Conservation (phyloP, 176 grass and related monocot genomes). For the Oryza brachyantha region DNA sequence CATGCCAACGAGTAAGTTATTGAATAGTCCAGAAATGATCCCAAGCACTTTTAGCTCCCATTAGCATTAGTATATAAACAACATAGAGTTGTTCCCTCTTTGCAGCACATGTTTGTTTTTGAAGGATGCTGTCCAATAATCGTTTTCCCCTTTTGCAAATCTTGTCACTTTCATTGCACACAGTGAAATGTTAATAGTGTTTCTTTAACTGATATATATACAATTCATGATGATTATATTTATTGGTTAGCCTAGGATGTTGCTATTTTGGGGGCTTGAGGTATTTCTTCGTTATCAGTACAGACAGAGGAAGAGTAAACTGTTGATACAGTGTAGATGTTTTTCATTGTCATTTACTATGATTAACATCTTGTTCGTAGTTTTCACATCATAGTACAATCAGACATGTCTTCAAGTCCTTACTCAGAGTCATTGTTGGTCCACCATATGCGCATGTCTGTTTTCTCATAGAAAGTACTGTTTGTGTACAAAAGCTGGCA, state of each 20-base stretch:
- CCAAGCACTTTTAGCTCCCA: not conserved
- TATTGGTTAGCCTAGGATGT: constrained; percentile 19
- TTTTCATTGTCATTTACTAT: constrained; percentile 2
- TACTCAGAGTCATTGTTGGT: constrained; percentile 13
- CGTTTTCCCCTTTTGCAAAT: not conserved
- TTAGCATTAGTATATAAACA: constrained; percentile 15
- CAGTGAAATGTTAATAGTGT: not conserved
- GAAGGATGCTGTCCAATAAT: not conserved
- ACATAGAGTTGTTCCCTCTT: constrained; percentile 9
- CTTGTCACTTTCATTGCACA: constrained; percentile 6
- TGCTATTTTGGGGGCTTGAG: constrained; percentile 2
- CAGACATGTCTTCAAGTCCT: constrained; percentile 16
- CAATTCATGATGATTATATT: constrained; percentile 7
- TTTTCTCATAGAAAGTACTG: constrained; percentile 38
- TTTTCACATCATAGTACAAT: constrained; percentile 10
- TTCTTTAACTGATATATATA: not conserved
- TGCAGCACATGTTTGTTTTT: not conserved
- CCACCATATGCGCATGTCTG: constrained; percentile 3
- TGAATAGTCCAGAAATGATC: constrained; percentile 19
- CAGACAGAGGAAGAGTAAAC: not conserved
- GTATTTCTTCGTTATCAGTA: not conserved
- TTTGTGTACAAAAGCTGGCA: constrained; percentile 23
- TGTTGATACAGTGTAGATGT: not conserved
- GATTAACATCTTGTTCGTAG: constrained; percentile 10
- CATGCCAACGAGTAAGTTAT: not conserved